Percentiles rank a stretch among this genome's conserved stretches.
Conservation (phyloP, 31 red algal species). For the Odonthalia washingtoniensis region DNA sequence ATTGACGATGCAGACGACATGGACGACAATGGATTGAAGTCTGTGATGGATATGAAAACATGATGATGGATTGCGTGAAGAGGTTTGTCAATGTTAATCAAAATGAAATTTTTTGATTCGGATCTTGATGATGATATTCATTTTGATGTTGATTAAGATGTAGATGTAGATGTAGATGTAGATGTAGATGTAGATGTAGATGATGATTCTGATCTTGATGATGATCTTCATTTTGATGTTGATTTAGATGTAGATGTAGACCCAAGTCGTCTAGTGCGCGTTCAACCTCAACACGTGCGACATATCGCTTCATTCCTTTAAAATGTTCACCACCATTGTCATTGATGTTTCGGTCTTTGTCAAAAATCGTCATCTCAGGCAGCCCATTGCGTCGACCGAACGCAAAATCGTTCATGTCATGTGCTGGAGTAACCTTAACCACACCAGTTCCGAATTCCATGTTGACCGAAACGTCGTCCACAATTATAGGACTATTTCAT, state of each 20-base stretch:
- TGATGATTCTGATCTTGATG: too few relatives aligned
- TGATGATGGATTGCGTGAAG: too few relatives aligned
- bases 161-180: too few relatives aligned
- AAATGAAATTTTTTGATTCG: too few relatives aligned
- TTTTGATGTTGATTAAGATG: too few relatives aligned
- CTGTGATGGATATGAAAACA: background rate
- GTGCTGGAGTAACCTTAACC: conserved; percentile 98
- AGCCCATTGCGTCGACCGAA: conserved; percentile 89
- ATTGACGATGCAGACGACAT: background rate
- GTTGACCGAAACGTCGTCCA: conserved; percentile 89
- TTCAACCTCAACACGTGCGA: conserved; percentile 91
- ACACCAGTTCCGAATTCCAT: conserved; percentile 98
- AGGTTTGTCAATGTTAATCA: too few relatives aligned
- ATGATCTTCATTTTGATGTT: too few relatives aligned
- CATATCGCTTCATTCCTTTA: conserved; percentile 93
- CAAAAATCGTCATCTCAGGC: conserved; percentile 77
- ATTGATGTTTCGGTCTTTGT: conserved; percentile 83
- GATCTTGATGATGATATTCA: too few relatives aligned
- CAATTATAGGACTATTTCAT: conserved; percentile 87
- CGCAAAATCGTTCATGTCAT: conserved; percentile 98
- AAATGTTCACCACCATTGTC: conserved; percentile 79
- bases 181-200: too few relatives aligned
- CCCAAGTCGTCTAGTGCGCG: conserved; percentile 66
- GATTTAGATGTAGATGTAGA: too few relatives aligned
- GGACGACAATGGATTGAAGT: background rate